A percentile compares a stretch with the other conserved stretches of the same genome.
These are phyloP conservation scores for Lachnellula hyalina DNA, from an alignment of 2,329 filamentous ascomycete genomes.

Conservation along the genomic window DNA sequence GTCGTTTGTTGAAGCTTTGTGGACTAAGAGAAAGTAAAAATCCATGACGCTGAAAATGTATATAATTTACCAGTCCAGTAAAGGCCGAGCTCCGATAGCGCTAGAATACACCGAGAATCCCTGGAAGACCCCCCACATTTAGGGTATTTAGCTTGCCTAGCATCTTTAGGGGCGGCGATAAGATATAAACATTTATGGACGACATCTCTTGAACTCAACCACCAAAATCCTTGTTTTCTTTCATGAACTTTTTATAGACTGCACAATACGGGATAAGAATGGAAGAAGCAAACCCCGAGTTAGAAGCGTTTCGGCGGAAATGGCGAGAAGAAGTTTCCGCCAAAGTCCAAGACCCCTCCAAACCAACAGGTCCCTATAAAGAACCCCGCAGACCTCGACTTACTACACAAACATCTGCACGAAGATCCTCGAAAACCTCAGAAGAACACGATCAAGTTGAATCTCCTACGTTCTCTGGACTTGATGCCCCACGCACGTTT, in stretches of 20 bases:
- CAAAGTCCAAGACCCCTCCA: conserved; percentile 17
- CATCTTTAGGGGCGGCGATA: conserved; percentile 12
- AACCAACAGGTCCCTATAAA: conserved; percentile 16
- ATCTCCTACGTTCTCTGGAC: conserved; percentile 3
- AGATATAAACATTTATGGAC: neutral
- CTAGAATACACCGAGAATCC: neutral
- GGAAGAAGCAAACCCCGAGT: conserved; percentile 57
- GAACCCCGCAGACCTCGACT: conserved; percentile 16
- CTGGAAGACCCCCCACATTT: conserved; percentile 4
- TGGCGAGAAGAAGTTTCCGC: conserved; percentile 67
- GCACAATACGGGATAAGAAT: conserved; percentile 14
- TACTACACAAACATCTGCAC: conserved; percentile 11
- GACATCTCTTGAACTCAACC: too few relatives aligned
- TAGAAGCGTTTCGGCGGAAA: conserved; percentile 79
- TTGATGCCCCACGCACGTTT: conserved; percentile 10
- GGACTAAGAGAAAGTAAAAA: neutral
- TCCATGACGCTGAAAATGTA: conserved; percentile 15
- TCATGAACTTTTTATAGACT: conserved; percentile 6
- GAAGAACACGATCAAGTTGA: conserved; percentile 16
- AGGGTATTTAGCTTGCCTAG: neutral
- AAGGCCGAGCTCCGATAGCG: conserved; percentile 8
- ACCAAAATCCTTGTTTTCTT: conserved; percentile 1
- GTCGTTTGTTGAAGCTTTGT: neutral
- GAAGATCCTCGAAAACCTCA: conserved; percentile 3
- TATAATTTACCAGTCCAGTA: neutral